These are phyloP conservation scores for Pyricularia pennisetigena DNA, from an alignment of 2,329 filamentous ascomycete species.

Conservation along the genomic window DNA sequence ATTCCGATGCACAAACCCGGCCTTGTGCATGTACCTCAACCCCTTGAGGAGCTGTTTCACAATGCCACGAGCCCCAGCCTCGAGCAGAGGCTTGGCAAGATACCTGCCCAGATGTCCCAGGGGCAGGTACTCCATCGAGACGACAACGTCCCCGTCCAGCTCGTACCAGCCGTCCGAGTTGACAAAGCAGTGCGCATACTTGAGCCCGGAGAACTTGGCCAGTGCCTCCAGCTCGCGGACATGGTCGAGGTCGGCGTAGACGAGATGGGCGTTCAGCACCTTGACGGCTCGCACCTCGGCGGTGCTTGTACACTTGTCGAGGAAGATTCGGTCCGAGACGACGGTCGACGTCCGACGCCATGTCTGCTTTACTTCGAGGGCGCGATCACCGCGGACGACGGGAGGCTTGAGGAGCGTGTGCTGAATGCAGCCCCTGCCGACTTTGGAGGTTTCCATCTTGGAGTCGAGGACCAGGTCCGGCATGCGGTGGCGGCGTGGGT, in stretches of 20 bases:
- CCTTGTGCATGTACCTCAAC: conserved; percentile 13
- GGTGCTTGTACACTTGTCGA: not conserved
- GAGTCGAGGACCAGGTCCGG: not conserved
- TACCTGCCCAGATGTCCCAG: conserved; percentile 12
- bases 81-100: conserved; percentile 6
- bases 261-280: not conserved
- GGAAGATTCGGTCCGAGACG: not conserved
- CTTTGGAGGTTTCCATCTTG: not conserved
- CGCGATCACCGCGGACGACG: not conserved
- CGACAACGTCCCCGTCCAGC: conserved; percentile 8
- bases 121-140: conserved; percentile 15
- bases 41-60: conserved; percentile 11
- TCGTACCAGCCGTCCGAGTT: conserved; percentile 14
- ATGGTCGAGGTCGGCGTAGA: not conserved
- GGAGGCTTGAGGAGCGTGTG: not conserved
- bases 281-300: conserved; percentile 1
- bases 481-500: not conserved
- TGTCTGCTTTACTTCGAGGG: not conserved
- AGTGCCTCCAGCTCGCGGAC: conserved; percentile 4
- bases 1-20: conserved; percentile 13
- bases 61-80: conserved; percentile 9
- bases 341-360: not conserved
- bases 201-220: conserved; percentile 5
- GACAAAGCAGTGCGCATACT: conserved; percentile 13
- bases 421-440: not conserved